These are phyloP conservation scores for Fusarium setosum DNA, from an alignment of 2,329 filamentous ascomycete species.

Conservation along the genomic window DNA sequence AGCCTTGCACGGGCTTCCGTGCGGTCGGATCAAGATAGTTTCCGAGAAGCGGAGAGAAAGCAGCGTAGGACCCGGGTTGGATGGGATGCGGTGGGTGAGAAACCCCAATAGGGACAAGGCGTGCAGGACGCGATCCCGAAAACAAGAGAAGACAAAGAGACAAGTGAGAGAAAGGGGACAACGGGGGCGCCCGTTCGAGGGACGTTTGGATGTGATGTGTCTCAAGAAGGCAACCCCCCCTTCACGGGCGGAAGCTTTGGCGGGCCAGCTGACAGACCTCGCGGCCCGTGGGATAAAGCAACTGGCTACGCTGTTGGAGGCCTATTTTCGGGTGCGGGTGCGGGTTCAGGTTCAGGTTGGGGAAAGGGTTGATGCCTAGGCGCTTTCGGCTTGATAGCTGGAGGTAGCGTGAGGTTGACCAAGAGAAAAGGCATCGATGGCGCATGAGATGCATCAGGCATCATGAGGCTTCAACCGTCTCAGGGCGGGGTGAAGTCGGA, in stretches of 20 bases:
- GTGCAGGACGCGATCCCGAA: not conserved
- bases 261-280: not conserved
- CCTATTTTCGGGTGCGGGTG: constrained; percentile 1
- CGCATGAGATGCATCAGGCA: constrained; percentile 2
- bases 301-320: not conserved
- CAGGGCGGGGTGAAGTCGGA: constrained; percentile 12
- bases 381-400: no score
- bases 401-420: not conserved
- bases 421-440: not conserved
- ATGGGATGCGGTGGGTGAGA: not conserved
- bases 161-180: not conserved
- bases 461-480: constrained; percentile 16
- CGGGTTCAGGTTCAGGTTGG: not conserved
- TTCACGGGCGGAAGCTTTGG: constrained; percentile 13
- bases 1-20: constrained; percentile 9
- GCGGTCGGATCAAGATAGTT: constrained; percentile 9
- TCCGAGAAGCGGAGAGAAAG: constrained; percentile 27
- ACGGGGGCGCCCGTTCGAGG: not conserved
- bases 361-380: not conserved
- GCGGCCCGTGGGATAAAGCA: not conserved
- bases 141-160: constrained; percentile 2
- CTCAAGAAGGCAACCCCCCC: constrained; percentile 12
- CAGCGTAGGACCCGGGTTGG: constrained; percentile 10
- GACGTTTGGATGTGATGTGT: constrained; percentile 9
- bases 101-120: constrained; percentile 12